A percentile compares a stretch with the other conserved stretches of the same genome.
phyloP scores from a whole-genome alignment of 1,139 yeast species.

The Saccharomycopsis crataegensis region DNA sequence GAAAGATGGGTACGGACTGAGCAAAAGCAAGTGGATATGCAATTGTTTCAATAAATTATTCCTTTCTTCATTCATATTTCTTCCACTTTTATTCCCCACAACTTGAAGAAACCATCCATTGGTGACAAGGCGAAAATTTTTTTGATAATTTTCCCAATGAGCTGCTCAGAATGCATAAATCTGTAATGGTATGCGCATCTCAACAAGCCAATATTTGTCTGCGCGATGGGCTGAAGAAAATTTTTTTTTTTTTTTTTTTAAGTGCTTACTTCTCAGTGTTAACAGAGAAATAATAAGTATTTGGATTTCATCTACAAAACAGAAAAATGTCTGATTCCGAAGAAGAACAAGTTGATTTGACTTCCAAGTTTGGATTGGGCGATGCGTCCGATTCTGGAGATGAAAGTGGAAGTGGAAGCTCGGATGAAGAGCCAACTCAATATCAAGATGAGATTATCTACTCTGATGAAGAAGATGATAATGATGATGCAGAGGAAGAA shows the following conservation, averaged over 20 bases:
- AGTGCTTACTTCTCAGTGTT: neutral
- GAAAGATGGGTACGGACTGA: constrained; percentile 10
- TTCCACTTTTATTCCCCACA: no score
- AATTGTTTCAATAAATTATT: constrained; percentile 1
- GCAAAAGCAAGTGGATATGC: constrained; percentile 8
- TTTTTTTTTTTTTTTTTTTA: neutral
- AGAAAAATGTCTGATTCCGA: constrained; percentile 16
- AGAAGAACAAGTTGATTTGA: constrained; percentile 17
- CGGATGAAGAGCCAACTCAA: neutral
- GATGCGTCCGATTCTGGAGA: constrained; percentile 2
- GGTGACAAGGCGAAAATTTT: neutral
- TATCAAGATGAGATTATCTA: constrained; percentile 21
- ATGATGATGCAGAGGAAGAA: constrained; percentile 20
- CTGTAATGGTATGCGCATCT: neutral
- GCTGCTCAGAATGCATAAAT: neutral
- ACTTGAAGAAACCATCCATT: neutral
- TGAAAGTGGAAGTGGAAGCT: constrained; percentile 7
- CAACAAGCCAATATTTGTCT: neutral
- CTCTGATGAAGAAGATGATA: constrained; percentile 34
- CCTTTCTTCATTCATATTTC: neutral
- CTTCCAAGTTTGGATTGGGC: constrained; percentile 14
- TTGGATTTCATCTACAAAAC: neutral
- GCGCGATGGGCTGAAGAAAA: neutral
- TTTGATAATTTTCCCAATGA: neutral
- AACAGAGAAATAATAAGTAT: neutral